Evolutionary conservation across 2,329 filamentous ascomycete species (phyloP).

Genomic region (Hypoxylon sp.): DNA sequence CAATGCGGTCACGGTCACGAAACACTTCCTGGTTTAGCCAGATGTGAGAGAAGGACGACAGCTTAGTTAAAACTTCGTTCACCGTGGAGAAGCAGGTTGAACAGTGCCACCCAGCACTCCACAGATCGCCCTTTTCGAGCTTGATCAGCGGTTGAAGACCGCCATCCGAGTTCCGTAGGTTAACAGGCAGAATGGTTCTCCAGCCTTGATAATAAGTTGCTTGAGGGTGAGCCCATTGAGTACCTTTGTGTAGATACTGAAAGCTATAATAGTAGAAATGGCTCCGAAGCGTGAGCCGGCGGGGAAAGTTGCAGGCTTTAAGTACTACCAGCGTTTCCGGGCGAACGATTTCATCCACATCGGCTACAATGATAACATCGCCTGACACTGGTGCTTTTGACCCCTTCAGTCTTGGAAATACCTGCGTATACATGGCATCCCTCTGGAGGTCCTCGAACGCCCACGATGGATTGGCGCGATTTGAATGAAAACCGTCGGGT

Average conservation of each 20-base stretch:
- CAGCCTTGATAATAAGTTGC: constrained; percentile 68
- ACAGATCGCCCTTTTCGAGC: constrained; percentile 62
- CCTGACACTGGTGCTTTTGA: constrained; percentile 60
- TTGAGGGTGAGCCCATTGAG: constrained; percentile 71
- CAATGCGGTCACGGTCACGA: constrained; percentile 64
- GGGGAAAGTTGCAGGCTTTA: constrained; percentile 67
- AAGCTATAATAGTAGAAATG: constrained; percentile 72
- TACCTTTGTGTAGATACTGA: constrained; percentile 64
- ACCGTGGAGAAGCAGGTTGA: constrained; percentile 72
- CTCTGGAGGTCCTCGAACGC: constrained; percentile 66
- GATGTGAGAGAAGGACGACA: constrained; percentile 69
- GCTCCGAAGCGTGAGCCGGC: constrained; percentile 66
- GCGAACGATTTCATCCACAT: constrained; percentile 73
- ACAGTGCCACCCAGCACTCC: constrained; percentile 73
- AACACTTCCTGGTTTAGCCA: constrained; percentile 67
- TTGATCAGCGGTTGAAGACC: constrained; percentile 58
- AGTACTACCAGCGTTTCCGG: constrained; percentile 65
- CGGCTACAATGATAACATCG: constrained; percentile 72
- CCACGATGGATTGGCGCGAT: constrained; percentile 59
- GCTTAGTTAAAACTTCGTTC: constrained; percentile 68
- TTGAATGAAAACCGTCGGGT: constrained; percentile 59
- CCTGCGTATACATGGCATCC: constrained; percentile 70
- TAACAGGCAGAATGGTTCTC: constrained; percentile 67
- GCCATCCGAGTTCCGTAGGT: constrained; percentile 66
- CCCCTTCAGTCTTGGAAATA: constrained; percentile 65